Conservation (phyloP, 2,329 filamentous ascomycete genomes). For the Aulographum hederae region DNA sequence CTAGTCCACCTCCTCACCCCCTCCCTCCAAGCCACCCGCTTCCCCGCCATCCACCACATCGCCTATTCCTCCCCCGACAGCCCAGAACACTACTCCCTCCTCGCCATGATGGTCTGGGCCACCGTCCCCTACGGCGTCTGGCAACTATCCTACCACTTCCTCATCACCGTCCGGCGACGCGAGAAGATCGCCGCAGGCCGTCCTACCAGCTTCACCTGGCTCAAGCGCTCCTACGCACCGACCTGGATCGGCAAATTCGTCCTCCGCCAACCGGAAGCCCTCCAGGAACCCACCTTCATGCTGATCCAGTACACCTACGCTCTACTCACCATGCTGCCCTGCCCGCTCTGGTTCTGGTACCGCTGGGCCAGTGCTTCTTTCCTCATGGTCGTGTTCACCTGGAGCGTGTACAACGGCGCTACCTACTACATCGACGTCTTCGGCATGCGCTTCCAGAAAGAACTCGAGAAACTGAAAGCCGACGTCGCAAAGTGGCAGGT, state of each 20-base stretch:
- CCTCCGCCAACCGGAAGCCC: conserved; percentile 49
- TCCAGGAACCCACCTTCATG: conserved; percentile 92
- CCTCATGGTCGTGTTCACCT: conserved; percentile 66
- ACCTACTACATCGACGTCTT: conserved; percentile 98
- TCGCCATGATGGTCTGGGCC: conserved; percentile 80
- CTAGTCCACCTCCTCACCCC: conserved; percentile 65
- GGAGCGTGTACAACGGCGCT: conserved; percentile 92
- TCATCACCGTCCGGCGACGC: conserved; percentile 86
- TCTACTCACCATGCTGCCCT: conserved; percentile 82
- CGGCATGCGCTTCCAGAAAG: conserved; percentile 89
- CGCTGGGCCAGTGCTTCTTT: conserved; percentile 63
- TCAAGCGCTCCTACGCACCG: conserved; percentile 78
- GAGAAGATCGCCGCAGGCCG: conserved; percentile 92
- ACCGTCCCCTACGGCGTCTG: conserved; percentile 83
- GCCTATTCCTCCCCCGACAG: conserved; percentile 26
- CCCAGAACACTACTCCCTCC: conserved; percentile 48
- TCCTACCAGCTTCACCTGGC: conserved; percentile 94
- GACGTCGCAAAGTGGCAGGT: conserved; percentile 49
- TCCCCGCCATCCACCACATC: conserved; percentile 74
- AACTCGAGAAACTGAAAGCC: conserved; percentile 71
- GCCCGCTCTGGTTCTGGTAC: conserved; percentile 87
- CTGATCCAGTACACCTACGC: conserved; percentile 86
- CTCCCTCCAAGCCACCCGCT: conserved; percentile 47
- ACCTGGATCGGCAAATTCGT: conserved; percentile 79
- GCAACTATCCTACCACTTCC: conserved; percentile 84